Evolutionary conservation across 495 filamentous ascomycete genomes (phyloP), one percentile per base, ranked within the genome.

Genomic region (Paragyromitra xinjiangensis): DNA sequence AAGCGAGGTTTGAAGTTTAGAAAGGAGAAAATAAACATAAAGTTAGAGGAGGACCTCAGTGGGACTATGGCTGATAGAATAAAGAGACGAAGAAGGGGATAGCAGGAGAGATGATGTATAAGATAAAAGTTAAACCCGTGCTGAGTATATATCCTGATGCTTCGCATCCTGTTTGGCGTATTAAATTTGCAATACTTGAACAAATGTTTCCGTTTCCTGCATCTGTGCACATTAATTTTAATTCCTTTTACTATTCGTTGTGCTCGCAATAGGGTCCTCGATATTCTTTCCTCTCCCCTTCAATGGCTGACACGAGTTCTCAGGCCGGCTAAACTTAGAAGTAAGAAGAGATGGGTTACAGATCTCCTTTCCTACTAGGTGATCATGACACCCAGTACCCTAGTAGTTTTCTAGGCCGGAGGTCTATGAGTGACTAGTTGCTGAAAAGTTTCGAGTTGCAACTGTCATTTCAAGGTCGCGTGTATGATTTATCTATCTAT

Each of bases 31-130:
- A 45, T 29, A 22, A 45, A 48, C 55, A n/a, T 34, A 42, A 58
- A 58, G 37, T 8, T 44, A 6, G 68, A 61, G 34, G 42, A 69
- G 9, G 6, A 34, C 29, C 29, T 34, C 42, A 51, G 74, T 58
- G 53, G 42, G 62, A 80, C 75, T 11, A 71, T 81, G 65, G 80
- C 79, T 19, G 80, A 81, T 63, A 78, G 80, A 51, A 69, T 81
- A 26, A 81, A 81, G 61, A 78, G 74, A 50, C 74, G 80, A 11
- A 63, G 67, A 42, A 81, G 79, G 44, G 12, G 3, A 53, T 77
- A 78, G 53, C 8, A 39, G 48, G 37, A 34, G 45, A 8, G 24
- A 48, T 24, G 14, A 26, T 45, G 67, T 64, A 19, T 19, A 65
- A 64, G 63, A 42, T 39, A 12, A 11, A 9, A 29, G 24, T 34